Base-by-base conservation (phyloP, 179 eudicot species). In the Amaranthus tricolor region DNA sequence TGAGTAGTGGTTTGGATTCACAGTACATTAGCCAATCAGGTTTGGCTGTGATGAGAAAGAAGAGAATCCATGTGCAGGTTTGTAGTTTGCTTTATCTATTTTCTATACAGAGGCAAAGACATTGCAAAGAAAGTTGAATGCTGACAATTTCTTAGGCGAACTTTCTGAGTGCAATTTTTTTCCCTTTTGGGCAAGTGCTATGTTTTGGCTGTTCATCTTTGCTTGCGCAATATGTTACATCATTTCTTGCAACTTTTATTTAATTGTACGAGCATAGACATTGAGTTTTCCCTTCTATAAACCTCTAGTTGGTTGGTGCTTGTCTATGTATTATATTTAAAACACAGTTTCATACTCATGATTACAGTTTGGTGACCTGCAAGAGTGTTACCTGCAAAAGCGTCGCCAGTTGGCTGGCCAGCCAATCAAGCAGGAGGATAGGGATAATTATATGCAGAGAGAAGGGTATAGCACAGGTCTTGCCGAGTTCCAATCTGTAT, bases 51-150 rank as follows among this genome's bases (percentile, higher is more conserved):
- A 82, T 84, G 82, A 88, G 89, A 74, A 91, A 89, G 80, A 91
- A 90, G 81, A 86, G 95, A 72, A 86, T 91, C 59, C 94, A 90
- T 75, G 86, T 86, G n/a, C 94, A 91, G 97, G 97, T 90, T 73
- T n/a, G 87, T 81, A 12, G 40, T 55, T 47, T 69, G 71, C 40
- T 40, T 13, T 64, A 16, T 63, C 57, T 21, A 31, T 71, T 13
- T 60, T 9, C 45, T 14, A 20, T 52, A 43, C 65, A 45, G 57
- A 31, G 40, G 61, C 52, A 68, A 6, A 20, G 58, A 51, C 15
- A 11, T 52, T 2, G 24, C 56, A 2, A 14, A 44, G 64, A 52
- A 56, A 56, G 54, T 57, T 0, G 15, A 68, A 11, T 45, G 6
- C 21, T 73, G 51, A 3, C 40, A 2, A 31, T 12, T 55, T 62